Base-by-base conservation (phyloP, 352 stramenopile species). In the Globisporangium middletonii region DNA sequence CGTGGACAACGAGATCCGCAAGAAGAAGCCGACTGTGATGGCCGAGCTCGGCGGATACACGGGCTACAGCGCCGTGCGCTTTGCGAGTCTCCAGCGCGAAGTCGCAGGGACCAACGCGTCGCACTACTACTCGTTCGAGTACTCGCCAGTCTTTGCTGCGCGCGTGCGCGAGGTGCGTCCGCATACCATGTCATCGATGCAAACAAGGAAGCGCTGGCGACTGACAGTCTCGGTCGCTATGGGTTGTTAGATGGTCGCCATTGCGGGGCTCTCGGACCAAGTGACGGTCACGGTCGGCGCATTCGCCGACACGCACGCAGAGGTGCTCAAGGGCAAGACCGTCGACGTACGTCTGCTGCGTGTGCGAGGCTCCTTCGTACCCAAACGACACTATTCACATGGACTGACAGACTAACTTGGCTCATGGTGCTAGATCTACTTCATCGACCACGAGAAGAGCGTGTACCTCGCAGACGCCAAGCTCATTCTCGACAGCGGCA, bases 81-180 rank as follows among this genome's bases (percentile, higher is more conserved):
- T 83, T 19, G 73, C 68, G 8, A 71, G 53, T 28, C 8, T 69
- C 47, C 72, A 76, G 46, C 70, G 68, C 27, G 68, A 79, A 12
- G 62, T 68, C n/a, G 58, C 52, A 15, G 66, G 59, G n/a, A 43
- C 44, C 3, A 59, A 46, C 2, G 37, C 67, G 42, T 68, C 63
- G 53, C 73, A 77, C 38, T 83, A 74, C 60, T 77, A 68, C 54
- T 72, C 70, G 50, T 82, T 79, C 41, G 70, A 82, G 59, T 77
- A 68, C 60, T 73, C 59, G 18, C 69, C 70, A 3, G 53, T 64
- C 37, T 78, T 64, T 42, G 69, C 69, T 13, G 67, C 52, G 1
- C 55, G 68, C 47, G 61, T 69, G 30, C 43, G 51, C 4, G 61
- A 74, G 57, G 68, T 75, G 50, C n/a, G 63, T 33, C 3, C 1